Percentiles rank a stretch among this genome's conserved stretches.
Evolutionary conservation across 192 early-diverging fungal genomes (phyloP).

Genomic region (Physocladia obscura): DNA sequence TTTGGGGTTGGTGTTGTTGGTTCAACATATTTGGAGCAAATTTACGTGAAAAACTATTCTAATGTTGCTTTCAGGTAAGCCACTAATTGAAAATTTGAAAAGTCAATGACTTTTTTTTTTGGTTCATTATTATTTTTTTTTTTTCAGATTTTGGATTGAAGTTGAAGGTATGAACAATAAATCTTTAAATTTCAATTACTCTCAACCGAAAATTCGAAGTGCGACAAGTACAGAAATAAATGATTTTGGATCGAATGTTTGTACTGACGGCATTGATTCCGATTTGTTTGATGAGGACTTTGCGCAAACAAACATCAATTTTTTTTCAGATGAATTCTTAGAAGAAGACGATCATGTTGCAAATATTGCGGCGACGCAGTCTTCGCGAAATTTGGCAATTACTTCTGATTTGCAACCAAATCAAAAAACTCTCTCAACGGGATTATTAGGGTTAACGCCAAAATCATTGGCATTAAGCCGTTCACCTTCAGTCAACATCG

Average conservation of each 20-base stretch:
- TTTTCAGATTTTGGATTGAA: constrained; percentile 19
- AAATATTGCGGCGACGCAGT: background rate
- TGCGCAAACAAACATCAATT: background rate
- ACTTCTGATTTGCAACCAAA: no score
- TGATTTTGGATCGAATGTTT: constrained; percentile 21
- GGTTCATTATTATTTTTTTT: background rate
- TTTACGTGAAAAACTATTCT: constrained; percentile 20
- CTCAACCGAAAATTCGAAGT: background rate
- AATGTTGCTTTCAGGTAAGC: constrained; percentile 16
- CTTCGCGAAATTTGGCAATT: background rate
- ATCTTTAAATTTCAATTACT: background rate
- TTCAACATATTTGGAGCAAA: background rate
- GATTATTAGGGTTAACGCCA: no score
- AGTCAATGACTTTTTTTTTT: no score
- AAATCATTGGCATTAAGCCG: no score
- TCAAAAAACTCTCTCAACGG: no score
- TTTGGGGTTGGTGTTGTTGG: constrained; percentile 25
- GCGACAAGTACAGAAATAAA: background rate
- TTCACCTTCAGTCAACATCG: no score
- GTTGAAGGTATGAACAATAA: constrained; percentile 14
- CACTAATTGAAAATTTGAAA: background rate
- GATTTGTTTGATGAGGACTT: background rate
- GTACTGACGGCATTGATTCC: constrained; percentile 32
- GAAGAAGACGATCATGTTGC: background rate
- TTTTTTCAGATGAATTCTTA: constrained; percentile 7